A percentile compares a stretch with the other conserved stretches of the same genome.
phyloP scores from a whole-genome alignment of 805 yeast genomes.

The Saccharomycopsis capsularis region DNA sequence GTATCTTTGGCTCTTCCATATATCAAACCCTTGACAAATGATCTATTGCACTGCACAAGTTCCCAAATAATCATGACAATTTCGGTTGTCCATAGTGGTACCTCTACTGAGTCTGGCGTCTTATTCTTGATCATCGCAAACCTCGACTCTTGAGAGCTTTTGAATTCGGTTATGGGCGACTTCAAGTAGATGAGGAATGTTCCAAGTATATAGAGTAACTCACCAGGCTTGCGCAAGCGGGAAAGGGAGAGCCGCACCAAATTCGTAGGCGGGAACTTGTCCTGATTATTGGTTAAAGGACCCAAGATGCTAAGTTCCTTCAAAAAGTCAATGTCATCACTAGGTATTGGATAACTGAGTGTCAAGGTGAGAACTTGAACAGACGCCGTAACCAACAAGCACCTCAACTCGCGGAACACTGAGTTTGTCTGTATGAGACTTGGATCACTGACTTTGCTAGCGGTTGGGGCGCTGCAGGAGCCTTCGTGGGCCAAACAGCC shows the following conservation, averaged over 20 bases:
- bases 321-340: constrained; percentile 34
- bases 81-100: constrained; percentile 44
- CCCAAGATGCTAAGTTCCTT: constrained; percentile 27
- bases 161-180: constrained; percentile 36
- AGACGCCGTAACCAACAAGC: constrained; percentile 44
- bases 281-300: constrained; percentile 8
- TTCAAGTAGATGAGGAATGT: constrained; percentile 44
- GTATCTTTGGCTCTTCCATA: constrained; percentile 28
- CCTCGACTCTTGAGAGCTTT: constrained; percentile 24
- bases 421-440: constrained; percentile 23
- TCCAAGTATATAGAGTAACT: constrained; percentile 42
- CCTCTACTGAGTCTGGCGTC: constrained; percentile 17
- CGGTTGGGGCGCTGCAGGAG: not conserved
- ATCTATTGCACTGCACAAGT: constrained; percentile 62
- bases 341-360: constrained; percentile 59
- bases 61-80: constrained; percentile 68
- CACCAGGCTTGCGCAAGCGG: constrained; percentile 47
- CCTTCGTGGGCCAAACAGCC: constrained; percentile 40
- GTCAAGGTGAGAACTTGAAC: constrained; percentile 56
- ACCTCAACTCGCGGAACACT: constrained; percentile 33
- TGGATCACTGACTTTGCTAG: not conserved
- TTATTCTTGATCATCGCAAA: constrained; percentile 19
- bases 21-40: constrained; percentile 40
- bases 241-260: constrained; percentile 46
- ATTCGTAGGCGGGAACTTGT: constrained; percentile 34